Percentiles rank a stretch among this genome's conserved stretches.
phyloP scores from a whole-genome alignment of 1,284 basidiomycete genomes.

The Sporisorium graminicola region DNA sequence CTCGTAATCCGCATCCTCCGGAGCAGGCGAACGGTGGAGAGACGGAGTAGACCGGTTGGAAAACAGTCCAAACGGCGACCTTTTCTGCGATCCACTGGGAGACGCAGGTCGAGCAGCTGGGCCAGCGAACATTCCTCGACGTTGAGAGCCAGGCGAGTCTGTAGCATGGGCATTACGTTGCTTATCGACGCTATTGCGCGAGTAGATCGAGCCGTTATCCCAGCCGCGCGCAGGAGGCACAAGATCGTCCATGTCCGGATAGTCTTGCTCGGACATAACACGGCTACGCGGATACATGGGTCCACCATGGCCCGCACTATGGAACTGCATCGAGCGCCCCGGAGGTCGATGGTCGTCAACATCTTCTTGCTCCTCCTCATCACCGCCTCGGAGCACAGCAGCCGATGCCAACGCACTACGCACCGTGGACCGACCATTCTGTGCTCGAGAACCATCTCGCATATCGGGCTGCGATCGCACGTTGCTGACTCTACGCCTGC shows the following conservation, averaged over 20 bases:
- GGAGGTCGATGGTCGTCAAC: background rate
- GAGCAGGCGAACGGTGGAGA: conserved; percentile 29
- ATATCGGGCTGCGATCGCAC: conserved; percentile 31
- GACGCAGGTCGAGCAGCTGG: conserved; percentile 1
- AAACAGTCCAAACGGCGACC: conserved; percentile 23
- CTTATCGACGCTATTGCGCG: conserved; percentile 24
- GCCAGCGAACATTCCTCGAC: conserved; percentile 18
- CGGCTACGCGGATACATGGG: conserved; percentile 16
- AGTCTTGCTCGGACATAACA: conserved; percentile 15
- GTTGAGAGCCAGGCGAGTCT: background rate
- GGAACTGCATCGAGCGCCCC: conserved; percentile 17
- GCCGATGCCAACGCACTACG: conserved; percentile 31
- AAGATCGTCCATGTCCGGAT: conserved; percentile 44
- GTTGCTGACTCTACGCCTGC: conserved; percentile 14
- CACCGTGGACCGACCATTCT: conserved; percentile 9
- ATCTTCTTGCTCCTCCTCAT: conserved; percentile 15
- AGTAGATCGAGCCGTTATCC: conserved; percentile 21
- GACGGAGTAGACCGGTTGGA: conserved; percentile 39
- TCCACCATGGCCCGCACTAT: background rate
- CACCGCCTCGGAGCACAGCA: conserved; percentile 1
- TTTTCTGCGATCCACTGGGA: conserved; percentile 2
- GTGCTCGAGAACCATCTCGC: background rate
- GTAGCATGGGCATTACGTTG: conserved; percentile 5
- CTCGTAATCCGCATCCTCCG: conserved; percentile 45
- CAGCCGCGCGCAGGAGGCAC: conserved; percentile 31